A percentile compares a stretch with the other conserved stretches of the same genome.
Conservation (phyloP, 148 eudicot genomes). For the Cornus controversa region DNA sequence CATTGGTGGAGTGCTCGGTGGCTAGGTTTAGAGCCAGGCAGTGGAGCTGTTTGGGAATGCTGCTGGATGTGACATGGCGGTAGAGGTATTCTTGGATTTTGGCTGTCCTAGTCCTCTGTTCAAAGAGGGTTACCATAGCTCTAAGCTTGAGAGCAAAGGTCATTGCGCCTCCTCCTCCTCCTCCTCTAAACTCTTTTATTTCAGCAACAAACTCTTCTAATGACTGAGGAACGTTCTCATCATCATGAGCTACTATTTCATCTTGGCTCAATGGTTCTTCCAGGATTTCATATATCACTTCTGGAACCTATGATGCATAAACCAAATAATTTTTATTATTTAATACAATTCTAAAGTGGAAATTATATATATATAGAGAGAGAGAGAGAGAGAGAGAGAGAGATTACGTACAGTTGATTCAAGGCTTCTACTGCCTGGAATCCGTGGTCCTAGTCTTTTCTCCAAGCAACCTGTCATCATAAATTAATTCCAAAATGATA, state of each 20-base stretch:
- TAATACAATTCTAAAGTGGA: background rate
- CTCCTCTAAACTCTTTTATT: constrained; percentile 57
- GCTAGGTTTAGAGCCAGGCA: constrained; percentile 76
- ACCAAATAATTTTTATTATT: background rate
- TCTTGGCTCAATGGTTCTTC: constrained; percentile 55
- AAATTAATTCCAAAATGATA: background rate
- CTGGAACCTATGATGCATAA: constrained; percentile 67
- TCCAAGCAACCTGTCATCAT: constrained; percentile 73
- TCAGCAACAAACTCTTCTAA: constrained; percentile 68
- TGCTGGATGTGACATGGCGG: constrained; percentile 92
- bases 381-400: no score
- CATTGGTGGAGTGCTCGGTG: constrained; percentile 75
- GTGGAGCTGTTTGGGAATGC: constrained; percentile 88
- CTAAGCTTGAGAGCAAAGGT: constrained; percentile 76
- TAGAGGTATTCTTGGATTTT: constrained; percentile 91
- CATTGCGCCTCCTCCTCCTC: constrained; percentile 63
- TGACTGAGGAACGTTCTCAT: constrained; percentile 61
- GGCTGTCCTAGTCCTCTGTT: constrained; percentile 83
- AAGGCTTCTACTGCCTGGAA: constrained; percentile 52
- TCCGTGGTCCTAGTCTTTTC: constrained; percentile 66
- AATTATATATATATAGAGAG: no score
- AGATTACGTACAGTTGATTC: constrained; percentile 49
- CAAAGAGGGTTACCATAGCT: constrained; percentile 69
- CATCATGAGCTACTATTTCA: constrained; percentile 22
- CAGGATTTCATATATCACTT: constrained; percentile 75